phyloP scores from a whole-genome alignment of 257 asterid genomes.

The Solanum sejunctum region DNA sequence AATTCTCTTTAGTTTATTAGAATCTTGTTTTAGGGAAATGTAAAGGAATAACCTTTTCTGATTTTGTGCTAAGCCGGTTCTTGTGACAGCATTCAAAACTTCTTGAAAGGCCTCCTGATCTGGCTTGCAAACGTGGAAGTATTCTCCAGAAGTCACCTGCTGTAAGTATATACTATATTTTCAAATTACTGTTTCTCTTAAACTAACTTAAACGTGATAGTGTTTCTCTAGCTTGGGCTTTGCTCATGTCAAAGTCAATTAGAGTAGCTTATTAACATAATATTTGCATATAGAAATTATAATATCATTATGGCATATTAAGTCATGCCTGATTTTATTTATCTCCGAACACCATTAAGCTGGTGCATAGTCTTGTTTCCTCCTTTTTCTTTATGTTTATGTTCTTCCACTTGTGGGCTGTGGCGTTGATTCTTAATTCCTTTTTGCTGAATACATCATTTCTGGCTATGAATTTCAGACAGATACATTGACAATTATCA shows the following conservation, averaged over 20 bases:
- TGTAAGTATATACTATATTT: constrained; percentile 36
- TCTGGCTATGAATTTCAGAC: constrained; percentile 30
- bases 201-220: neutral
- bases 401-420: neutral
- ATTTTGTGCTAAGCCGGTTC: neutral
- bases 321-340: neutral
- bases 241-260: neutral
- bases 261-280: neutral
- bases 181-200: neutral
- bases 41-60: neutral
- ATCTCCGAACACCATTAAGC: neutral
- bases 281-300: neutral
- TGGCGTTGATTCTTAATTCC: neutral
- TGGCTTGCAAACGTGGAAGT: constrained; percentile 66
- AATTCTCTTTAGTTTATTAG: neutral
- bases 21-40: neutral
- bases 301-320: neutral
- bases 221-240: neutral
- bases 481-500: constrained; percentile 51
- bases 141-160: constrained; percentile 61
- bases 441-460: neutral
- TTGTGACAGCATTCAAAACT: constrained; percentile 63
- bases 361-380: neutral
- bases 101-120: constrained; percentile 90
- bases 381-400: neutral